Percentiles rank a stretch among this genome's conserved stretches.
Evolutionary conservation across 495 filamentous ascomycete genomes (phyloP).

Genomic region (Daldinia grandis): DNA sequence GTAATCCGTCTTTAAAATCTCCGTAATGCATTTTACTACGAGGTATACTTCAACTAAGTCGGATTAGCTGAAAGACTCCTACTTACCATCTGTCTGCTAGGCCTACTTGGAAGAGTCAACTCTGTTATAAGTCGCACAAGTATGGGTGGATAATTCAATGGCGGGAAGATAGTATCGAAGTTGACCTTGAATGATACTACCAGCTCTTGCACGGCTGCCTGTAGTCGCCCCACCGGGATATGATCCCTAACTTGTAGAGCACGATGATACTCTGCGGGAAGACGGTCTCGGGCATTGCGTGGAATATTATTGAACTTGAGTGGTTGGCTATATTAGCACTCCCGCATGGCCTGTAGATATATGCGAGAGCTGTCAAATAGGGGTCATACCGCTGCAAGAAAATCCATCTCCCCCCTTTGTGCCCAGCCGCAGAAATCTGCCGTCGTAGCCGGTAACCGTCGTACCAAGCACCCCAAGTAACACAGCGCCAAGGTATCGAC

Average conservation of each 20-base stretch:
- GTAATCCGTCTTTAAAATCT: conserved; percentile 65
- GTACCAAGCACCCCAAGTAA: conserved; percentile 55
- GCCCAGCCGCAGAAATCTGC: conserved; percentile 58
- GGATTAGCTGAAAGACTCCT: conserved; percentile 22
- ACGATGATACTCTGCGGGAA: conserved; percentile 66
- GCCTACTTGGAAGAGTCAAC: conserved; percentile 79
- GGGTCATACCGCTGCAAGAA: conserved; percentile 50
- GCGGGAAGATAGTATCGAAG: conserved; percentile 75
- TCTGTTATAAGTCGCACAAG: conserved; percentile 74
- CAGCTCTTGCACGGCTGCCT: conserved; percentile 67
- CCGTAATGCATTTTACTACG: conserved; percentile 65
- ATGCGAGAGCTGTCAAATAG: neutral
- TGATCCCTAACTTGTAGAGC: conserved; percentile 66
- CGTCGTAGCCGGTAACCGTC: conserved; percentile 53
- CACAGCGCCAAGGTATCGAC: conserved; percentile 56
- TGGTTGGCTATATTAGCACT: conserved; percentile 25
- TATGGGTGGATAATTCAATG: conserved; percentile 72
- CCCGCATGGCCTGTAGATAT: neutral
- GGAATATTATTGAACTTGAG: conserved; percentile 62
- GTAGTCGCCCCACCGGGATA: conserved; percentile 62
- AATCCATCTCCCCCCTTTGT: conserved; percentile 52
- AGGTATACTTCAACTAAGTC: conserved; percentile 72
- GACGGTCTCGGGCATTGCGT: conserved; percentile 67
- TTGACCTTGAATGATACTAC: conserved; percentile 68
- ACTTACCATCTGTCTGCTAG: neutral